Evolutionary conservation across 2,329 filamentous ascomycete species (phyloP), one percentile per base, ranked within the genome.

Genomic region (Herpotrichia juniperi): DNA sequence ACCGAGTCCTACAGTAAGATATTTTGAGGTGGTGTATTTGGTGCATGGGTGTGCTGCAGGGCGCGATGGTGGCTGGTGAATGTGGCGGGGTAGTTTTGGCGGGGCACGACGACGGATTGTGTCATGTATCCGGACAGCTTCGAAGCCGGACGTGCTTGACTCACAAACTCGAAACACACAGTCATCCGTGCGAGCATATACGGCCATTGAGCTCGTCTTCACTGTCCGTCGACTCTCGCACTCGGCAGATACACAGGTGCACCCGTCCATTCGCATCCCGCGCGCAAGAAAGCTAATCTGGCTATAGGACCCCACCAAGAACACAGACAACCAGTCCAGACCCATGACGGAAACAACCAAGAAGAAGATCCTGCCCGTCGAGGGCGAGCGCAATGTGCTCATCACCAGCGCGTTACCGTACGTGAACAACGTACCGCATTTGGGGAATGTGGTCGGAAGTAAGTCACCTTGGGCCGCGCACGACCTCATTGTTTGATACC

Each of bases 361-460:
- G 39, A 73, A 75, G 54, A 75, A 75, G 61, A 79, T 81, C 45
- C 68, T 81, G 48, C 79, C 79, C 48, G 68, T 77, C 52, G 74
- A 77, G 54, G 79, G 79, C 63, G 87, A 96, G 81, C 84, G 87
- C 66, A 97, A 97, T 74, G 86, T 96, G 64, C 84, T 97, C 57
- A 87, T 97, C 66, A 96, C 93, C 37, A 93, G 89, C 64, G 93
- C 93, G n/a, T 76, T 97, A 42, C 92, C 92, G 35, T 96, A 96
- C 66, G 89, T 91, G 46, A 87, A 87, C 74, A 87, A 87, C 67
- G 77, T 83, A 11, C 53, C 53, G 11, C 51, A 57, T 46, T 24
- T 57, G 35, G 93, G 70, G 40, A 73, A 73, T 56, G 71, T 73
- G 42, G 65, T 73, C 28, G 70, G 70, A 46, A 68, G 64, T 48